Evolutionary conservation across 768 basidiomycete species (phyloP).

Genomic region (Pleurotus citrinopileatus): DNA sequence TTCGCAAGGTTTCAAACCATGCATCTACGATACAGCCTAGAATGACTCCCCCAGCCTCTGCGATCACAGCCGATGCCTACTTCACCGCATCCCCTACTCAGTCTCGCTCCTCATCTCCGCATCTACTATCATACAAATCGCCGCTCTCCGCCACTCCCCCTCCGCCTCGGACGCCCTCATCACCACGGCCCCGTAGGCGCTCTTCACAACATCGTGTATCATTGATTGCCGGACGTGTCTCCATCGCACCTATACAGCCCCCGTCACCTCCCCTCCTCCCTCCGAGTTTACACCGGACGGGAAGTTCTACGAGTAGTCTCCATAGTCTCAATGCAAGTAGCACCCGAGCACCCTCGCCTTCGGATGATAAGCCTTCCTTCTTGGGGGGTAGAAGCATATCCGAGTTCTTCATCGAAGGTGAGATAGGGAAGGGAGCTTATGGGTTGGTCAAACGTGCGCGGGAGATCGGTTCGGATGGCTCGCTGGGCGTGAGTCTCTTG

Average conservation of each 20-base stretch:
- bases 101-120: slow-evolving; percentile 22
- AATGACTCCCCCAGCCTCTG: slow-evolving; percentile 25
- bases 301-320: slow-evolving; percentile 55
- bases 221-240: slow-evolving; percentile 77
- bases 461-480: slow-evolving; percentile 71
- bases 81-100: slow-evolving; percentile 32
- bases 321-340: slow-evolving; percentile 53
- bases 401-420: slow-evolving; percentile 81
- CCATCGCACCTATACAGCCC: slow-evolving; percentile 73
- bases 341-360: slow-evolving; percentile 64
- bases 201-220: slow-evolving; percentile 87
- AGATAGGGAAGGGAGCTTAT: slow-evolving; percentile 93
- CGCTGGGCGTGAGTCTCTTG: slow-evolving; percentile 69
- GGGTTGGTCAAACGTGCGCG: slow-evolving; percentile 90
- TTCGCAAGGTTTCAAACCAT: slow-evolving; percentile 8
- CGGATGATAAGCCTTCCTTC: slow-evolving; percentile 39
- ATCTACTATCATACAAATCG: slow-evolving; percentile 24
- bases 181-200: slow-evolving; percentile 65
- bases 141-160: slow-evolving; percentile 17
- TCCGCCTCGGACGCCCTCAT: slow-evolving; percentile 44
- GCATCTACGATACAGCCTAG: slow-evolving; percentile 23
- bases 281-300: slow-evolving; percentile 60
- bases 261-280: slow-evolving; percentile 64
- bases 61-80: slow-evolving; percentile 23
- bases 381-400: slow-evolving; percentile 73